Evolutionary conservation across 1,284 basidiomycete species (phyloP), one percentile per base, ranked within the genome.

Genomic region (Apiotrichum siamense): DNA sequence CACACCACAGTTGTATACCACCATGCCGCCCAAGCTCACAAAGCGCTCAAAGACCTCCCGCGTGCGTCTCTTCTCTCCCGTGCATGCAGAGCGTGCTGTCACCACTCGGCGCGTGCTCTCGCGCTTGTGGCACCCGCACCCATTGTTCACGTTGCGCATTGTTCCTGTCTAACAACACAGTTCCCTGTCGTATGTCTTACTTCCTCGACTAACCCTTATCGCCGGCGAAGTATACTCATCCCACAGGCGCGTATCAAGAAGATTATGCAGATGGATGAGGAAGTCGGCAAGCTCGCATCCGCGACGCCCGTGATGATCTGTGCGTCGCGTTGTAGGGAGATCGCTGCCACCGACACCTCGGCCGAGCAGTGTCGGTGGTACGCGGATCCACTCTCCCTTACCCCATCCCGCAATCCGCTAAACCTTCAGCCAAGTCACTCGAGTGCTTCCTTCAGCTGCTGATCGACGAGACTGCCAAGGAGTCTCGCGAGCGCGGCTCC

Each of bases 241-340:
- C 18, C 31, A 42, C 52, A 55, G 88, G 94, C 94, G 7, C 83
- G 94, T 49, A 98, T 97, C 77, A 98, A 97, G 81, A 91, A 93
- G 78, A 97, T 98, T 56, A 98, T 98, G 90, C 94, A 98, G 77
- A 92, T 94, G 72, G 94, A 99, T 70, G 96, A 99, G 70, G 94
- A 99, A 71, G 94, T 98, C 17, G 94, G 96, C 50, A 99, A 99
- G 75, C 90, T 99, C 18, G 93, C 96, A 1, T 89, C 92, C 67
- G 93, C 91, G 15, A 97, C 94, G 5, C 96, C 96, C 0, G 83
- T 98, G 52, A 88, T 97, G 57, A 96, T 98, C 64, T 98, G 96
- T 97, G 69, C 73, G 90, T 47, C 11, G 2, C n/a, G n/a, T n/a
- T n/a, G n/a, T n/a, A n/a, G n/a, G n/a, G n/a, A n/a, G n/a, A n/a